A percentile compares a stretch with the other conserved stretches of the same genome.
phyloP scores from a whole-genome alignment of 306 rosid species.

The Cyclanthera cordifolia region DNA sequence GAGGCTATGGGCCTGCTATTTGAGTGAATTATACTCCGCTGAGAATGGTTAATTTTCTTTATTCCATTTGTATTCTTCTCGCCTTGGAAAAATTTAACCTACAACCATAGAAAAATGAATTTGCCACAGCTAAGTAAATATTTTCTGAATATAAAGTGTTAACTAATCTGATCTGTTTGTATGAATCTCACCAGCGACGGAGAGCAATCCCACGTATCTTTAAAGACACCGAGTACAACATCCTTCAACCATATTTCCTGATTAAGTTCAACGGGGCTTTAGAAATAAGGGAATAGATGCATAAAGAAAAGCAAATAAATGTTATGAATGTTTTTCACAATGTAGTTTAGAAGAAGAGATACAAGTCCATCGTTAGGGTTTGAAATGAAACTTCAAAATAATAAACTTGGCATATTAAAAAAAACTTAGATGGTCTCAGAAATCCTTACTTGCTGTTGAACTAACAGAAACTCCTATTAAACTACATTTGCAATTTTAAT shows the following conservation, averaged over 20 bases:
- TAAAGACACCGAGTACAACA: conserved; percentile 56
- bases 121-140: background rate
- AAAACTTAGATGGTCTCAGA: background rate
- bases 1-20: conserved; percentile 58
- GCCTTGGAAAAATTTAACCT: conserved; percentile 64
- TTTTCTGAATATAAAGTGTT: background rate
- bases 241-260: conserved; percentile 97
- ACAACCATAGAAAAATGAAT: conserved; percentile 23
- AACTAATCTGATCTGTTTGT: background rate
- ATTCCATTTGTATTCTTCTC: conserved; percentile 44
- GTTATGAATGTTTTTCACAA: background rate
- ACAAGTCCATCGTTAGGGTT: background rate
- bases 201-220: conserved; percentile 64
- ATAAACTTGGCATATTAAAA: background rate
- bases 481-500: background rate
- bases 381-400: background rate
- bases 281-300: conserved; percentile 29
- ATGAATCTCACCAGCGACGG: conserved; percentile 68
- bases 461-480: background rate
- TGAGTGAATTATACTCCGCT: conserved; percentile 30
- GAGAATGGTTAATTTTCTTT: conserved; percentile 42
- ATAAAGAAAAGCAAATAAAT: conserved; percentile 21
- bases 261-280: conserved; percentile 41
- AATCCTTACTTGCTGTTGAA: background rate
- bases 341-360: background rate